A percentile compares a stretch with the other conserved stretches of the same genome.
phyloP scores from a whole-genome alignment of 2,329 filamentous ascomycete species.

The Gaeumannomyces sp. region DNA sequence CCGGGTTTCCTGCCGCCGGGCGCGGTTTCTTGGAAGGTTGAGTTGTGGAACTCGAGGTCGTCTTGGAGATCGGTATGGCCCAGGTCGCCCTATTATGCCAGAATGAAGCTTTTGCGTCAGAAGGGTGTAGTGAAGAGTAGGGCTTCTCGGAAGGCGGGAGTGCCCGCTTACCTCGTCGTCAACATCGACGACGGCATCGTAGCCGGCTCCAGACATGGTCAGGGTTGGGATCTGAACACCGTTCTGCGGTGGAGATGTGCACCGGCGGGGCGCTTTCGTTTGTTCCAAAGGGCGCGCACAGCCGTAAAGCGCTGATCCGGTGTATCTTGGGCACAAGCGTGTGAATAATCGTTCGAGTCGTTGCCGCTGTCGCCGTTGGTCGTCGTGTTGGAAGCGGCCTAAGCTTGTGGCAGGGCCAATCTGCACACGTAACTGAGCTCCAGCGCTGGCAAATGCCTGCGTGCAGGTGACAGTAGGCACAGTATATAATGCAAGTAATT shows the following conservation, averaged over 20 bases:
- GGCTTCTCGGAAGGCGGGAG: background rate
- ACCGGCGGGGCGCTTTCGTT: background rate
- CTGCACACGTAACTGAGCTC: conserved; percentile 1
- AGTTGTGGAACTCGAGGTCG: conserved; percentile 97
- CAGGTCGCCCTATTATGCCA: conserved; percentile 71
- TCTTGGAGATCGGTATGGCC: conserved; percentile 97
- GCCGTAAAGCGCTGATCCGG: background rate
- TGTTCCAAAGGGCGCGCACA: background rate
- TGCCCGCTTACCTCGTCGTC: conserved; percentile 72
- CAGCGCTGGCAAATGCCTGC: background rate
- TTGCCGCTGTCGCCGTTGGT: background rate
- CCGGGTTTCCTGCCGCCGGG: conserved; percentile 44
- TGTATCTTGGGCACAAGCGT: background rate
- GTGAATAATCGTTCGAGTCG: background rate
- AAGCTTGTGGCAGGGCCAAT: background rate
- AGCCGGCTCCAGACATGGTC: conserved; percentile 75
- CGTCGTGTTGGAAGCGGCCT: background rate
- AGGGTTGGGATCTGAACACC: background rate
- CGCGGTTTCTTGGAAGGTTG: conserved; percentile 65
- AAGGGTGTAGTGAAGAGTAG: background rate
- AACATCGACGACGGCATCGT: conserved; percentile 96
- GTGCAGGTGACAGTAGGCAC: too few species aligned
- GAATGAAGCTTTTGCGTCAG: conserved; percentile 2
- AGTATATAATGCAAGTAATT: background rate
- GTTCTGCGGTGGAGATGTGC: conserved; percentile 8